These are phyloP conservation scores for Abrus pulchellus DNA, from an alignment of 306 rosid genomes.

Conservation along the genomic window DNA sequence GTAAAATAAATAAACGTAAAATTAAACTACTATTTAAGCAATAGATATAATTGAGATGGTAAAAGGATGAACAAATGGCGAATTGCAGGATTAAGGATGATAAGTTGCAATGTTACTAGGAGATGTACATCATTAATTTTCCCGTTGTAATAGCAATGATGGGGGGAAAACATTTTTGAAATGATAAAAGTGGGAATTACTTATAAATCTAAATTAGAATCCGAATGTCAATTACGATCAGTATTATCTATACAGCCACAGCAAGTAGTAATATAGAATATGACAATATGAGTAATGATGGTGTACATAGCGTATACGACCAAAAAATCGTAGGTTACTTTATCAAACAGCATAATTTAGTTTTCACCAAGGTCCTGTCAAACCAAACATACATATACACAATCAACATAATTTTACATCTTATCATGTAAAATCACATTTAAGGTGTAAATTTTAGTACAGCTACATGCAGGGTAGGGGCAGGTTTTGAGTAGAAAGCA, in stretches of 20 bases:
- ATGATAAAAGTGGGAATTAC: neutral
- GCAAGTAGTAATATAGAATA: neutral
- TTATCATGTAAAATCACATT: neutral
- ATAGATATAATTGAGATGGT: neutral
- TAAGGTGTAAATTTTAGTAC: slow-evolving; percentile 16
- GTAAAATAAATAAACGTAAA: neutral
- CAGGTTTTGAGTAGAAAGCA: neutral
- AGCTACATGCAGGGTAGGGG: neutral
- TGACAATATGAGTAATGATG: neutral
- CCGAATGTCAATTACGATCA: neutral
- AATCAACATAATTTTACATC: slow-evolving; percentile 3
- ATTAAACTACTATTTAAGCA: neutral
- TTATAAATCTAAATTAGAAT: neutral
- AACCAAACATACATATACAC: slow-evolving; percentile 1
- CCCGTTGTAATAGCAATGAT: slow-evolving; percentile 13
- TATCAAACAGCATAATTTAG: slow-evolving; percentile 13
- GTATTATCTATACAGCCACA: slow-evolving; percentile 4
- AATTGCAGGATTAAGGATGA: neutral
- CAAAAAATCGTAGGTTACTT: slow-evolving; percentile 1
- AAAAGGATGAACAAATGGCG: neutral
- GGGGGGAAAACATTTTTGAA: neutral
- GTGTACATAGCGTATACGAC: neutral
- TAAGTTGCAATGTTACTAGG: neutral
- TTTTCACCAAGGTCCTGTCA: slow-evolving; percentile 44
- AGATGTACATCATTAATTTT: neutral